These are phyloP conservation scores for Penicillium sp. DNA, from an alignment of 2,329 filamentous ascomycete species.

Conservation along the genomic window DNA sequence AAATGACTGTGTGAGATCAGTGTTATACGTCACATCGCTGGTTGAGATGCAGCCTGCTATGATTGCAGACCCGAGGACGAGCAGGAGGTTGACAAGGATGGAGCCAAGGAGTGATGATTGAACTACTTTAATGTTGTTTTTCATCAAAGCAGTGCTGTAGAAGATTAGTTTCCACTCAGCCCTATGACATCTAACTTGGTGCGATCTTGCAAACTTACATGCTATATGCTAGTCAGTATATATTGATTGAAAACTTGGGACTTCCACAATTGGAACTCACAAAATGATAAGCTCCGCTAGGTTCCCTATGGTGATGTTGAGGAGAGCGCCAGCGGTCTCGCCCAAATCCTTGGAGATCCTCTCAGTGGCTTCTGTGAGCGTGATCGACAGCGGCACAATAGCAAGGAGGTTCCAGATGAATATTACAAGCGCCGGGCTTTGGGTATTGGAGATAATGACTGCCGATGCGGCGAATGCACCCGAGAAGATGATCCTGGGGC, in stretches of 20 bases:
- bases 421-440: slow-evolving; percentile 32
- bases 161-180: slow-evolving; percentile 33
- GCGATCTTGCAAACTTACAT: neutral
- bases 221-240: neutral
- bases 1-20: slow-evolving; percentile 88
- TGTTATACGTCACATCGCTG: slow-evolving; percentile 89
- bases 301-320: slow-evolving; percentile 75
- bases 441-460: slow-evolving; percentile 1
- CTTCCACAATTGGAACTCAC: slow-evolving; percentile 30
- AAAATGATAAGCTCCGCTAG: slow-evolving; percentile 74
- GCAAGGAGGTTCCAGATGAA: slow-evolving; percentile 66
- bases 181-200: neutral
- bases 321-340: slow-evolving; percentile 65
- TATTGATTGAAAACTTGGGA: slow-evolving; percentile 20
- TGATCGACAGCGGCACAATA: slow-evolving; percentile 67
- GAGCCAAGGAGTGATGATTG: slow-evolving; percentile 83
- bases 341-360: slow-evolving; percentile 67
- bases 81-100: slow-evolving; percentile 77
- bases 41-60: slow-evolving; percentile 76
- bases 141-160: slow-evolving; percentile 5
- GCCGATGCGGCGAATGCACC: neutral
- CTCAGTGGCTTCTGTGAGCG: slow-evolving; percentile 69
- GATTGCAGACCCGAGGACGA: slow-evolving; percentile 86
- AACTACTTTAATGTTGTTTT: slow-evolving; percentile 80
- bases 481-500: neutral